phyloP scores from a whole-genome alignment of 495 filamentous ascomycete genomes.

The Hypoxylon intermedium region DNA sequence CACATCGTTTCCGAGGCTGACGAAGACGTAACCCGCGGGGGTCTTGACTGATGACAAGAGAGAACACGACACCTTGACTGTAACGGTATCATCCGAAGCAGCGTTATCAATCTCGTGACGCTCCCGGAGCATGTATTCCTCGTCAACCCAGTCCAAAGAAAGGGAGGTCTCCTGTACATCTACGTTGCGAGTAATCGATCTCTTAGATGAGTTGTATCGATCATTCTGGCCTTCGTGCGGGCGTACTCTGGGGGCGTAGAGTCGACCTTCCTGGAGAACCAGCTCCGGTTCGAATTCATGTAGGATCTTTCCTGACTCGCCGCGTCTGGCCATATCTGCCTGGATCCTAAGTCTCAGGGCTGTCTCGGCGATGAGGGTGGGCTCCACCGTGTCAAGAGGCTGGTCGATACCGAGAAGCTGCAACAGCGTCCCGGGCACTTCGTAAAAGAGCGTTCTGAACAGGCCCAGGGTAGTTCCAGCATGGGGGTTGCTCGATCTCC shows the following conservation, averaged over 20 bases:
- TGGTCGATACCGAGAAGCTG: conserved; percentile 7
- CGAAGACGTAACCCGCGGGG: background rate
- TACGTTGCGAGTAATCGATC: background rate
- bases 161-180: background rate
- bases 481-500: background rate
- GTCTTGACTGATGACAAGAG: background rate
- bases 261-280: background rate
- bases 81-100: background rate
- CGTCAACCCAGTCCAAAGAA: background rate
- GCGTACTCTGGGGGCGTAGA: background rate
- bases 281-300: background rate
- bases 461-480: background rate
- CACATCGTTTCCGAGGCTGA: background rate
- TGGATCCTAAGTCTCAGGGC: background rate
- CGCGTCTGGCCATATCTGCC: background rate
- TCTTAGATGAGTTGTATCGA: background rate
- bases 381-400: background rate
- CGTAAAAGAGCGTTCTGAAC: background rate
- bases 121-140: background rate
- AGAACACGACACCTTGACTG: background rate
- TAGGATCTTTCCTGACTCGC: background rate
- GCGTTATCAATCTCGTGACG: background rate
- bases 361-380: background rate
- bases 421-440: background rate
- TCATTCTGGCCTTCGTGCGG: background rate